Evolutionary conservation across 108 stramenopile species (phyloP), one percentile per base, ranked within the genome.

Genomic region (Poteriospumella lacustris): DNA sequence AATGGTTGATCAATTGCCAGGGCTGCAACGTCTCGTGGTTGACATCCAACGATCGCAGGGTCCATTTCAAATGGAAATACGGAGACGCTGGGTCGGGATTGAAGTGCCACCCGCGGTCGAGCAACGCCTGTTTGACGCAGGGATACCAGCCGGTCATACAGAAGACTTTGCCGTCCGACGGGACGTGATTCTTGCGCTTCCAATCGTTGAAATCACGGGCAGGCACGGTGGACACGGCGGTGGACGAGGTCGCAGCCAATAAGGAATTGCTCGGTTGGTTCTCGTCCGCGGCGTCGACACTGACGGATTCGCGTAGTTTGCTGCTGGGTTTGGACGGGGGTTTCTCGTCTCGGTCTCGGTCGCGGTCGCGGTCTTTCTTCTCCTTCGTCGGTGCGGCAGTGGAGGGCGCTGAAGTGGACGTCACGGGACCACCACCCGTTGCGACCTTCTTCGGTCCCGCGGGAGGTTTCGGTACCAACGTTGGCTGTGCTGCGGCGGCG

Each of bases 121-220:
- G 9, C 33, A 89, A 75, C 33, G 82, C 88, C 58, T 84, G 62
- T 44, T 84, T 82, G 12, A 89, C 81, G 81, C 84, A 88, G n/a
- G 87, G 88, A 77, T 88, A 89, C 87, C 86, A 86, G 12, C 87
- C 87, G 9, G 86, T 85, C 84, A 88, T 83, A 26, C 58, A 52
- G 58, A 89, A 89, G 58, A 89, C 87, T 39, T 58, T 40, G 1
- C 43, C 77, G 29, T 52, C 76, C 56, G 2, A 42, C 28, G 39
- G 2, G 12, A 89, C 58, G 12, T 73, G 80, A 70, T 88, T 80
- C 43, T 78, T 81, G 1, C 81, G 73, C 42, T 83, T 83, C 86
- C 86, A 87, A 44, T 84, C 83, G 78, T 76, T 76, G 75, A 84
- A 84, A 70, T 84, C 83, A 26, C 83, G 12, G 19, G 31, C 31